Evolutionary conservation across 2,329 filamentous ascomycete genomes (phyloP).

Genomic region (Teratosphaeria zuluensis): DNA sequence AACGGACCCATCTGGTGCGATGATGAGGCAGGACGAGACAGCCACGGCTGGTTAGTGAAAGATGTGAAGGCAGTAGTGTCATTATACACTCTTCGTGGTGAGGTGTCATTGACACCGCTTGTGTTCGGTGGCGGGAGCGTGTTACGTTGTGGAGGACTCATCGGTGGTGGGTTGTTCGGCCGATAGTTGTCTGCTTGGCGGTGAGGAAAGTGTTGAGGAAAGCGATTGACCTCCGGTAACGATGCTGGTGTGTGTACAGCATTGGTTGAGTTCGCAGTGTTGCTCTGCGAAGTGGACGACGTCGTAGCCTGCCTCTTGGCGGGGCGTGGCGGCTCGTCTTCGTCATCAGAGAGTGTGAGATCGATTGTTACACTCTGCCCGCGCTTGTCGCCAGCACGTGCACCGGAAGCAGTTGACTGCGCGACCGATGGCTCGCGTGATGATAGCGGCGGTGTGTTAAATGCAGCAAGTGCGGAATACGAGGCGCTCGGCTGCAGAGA

Average conservation of each 20-base stretch:
- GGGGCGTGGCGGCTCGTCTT: conserved; percentile 29
- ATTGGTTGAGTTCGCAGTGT: neutral
- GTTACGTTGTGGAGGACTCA: neutral
- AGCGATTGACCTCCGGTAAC: conserved; percentile 2
- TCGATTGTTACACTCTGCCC: conserved; percentile 39
- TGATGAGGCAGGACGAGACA: neutral
- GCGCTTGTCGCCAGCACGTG: conserved; percentile 32
- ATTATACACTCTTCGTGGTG: neutral
- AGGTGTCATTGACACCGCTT: neutral
- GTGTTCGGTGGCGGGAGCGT: conserved; percentile 1
- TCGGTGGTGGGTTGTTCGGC: neutral
- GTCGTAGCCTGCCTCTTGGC: conserved; percentile 18
- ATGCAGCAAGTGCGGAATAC: conserved; percentile 7
- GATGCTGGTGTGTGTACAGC: conserved; percentile 6
- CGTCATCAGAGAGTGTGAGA: conserved; percentile 40
- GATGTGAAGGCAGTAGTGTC: neutral
- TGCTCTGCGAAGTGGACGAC: neutral
- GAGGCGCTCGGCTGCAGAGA: conserved; percentile 17
- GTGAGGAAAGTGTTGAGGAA: conserved; percentile 1
- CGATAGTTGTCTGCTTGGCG: conserved; percentile 6
- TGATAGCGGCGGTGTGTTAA: conserved; percentile 36
- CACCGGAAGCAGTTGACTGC: conserved; percentile 22
- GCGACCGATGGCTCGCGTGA: conserved; percentile 33
- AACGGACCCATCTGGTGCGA: neutral
- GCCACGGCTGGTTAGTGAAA: neutral